A percentile compares a stretch with the other conserved stretches of the same genome.
Evolutionary conservation across 2,329 filamentous ascomycete species (phyloP).

Genomic region (Alternaria sp.): DNA sequence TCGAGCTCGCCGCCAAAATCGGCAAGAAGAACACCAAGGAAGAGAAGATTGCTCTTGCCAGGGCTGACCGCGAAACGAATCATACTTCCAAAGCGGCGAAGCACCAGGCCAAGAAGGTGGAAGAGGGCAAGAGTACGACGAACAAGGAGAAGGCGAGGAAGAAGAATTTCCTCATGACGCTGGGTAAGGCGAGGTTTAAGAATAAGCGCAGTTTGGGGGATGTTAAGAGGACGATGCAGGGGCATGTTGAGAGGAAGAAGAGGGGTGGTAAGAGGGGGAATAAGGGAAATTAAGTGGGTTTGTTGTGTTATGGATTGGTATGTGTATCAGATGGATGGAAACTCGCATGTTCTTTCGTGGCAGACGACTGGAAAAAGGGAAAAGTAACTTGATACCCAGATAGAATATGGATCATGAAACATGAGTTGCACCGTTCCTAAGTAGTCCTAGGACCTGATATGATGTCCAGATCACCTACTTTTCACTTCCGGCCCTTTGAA

Average conservation of each 20-base stretch:
- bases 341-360: neutral
- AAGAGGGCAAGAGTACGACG: constrained; percentile 91
- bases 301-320: neutral
- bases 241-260: constrained; percentile 83
- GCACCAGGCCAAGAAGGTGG: constrained; percentile 83
- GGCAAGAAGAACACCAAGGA: constrained; percentile 85
- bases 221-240: constrained; percentile 78
- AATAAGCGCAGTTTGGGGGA: constrained; percentile 92
- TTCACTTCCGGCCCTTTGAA: too few relatives aligned
- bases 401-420: neutral
- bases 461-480: too few relatives aligned
- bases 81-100: constrained; percentile 87
- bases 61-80: constrained; percentile 80
- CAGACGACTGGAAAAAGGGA: neutral
- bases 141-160: constrained; percentile 95
- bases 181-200: constrained; percentile 95
- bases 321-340: neutral
- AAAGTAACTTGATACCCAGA: constrained; percentile 2
- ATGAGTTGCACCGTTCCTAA: neutral
- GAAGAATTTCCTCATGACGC: constrained; percentile 99
- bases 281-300: constrained; percentile 35
- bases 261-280: constrained; percentile 84
- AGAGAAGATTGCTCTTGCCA: constrained; percentile 82
- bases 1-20: constrained; percentile 82
- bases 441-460: neutral